phyloP scores from a whole-genome alignment of 495 filamentous ascomycete genomes.

The Neurospora sp. region DNA sequence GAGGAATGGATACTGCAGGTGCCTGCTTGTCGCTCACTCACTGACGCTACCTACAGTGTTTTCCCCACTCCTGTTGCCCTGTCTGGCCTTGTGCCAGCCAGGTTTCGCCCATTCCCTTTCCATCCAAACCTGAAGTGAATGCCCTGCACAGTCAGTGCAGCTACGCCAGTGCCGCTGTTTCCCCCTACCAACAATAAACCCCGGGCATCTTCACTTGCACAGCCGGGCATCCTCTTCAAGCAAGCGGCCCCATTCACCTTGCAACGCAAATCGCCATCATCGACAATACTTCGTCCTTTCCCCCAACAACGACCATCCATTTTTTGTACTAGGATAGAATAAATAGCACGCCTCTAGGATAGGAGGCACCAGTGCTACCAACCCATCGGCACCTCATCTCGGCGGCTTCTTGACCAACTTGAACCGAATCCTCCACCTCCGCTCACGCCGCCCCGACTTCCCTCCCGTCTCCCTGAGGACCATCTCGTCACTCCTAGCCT shows the following conservation, averaged over 20 bases:
- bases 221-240: not conserved
- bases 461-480: not conserved
- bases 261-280: not conserved
- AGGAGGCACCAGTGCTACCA: not conserved
- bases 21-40: not conserved
- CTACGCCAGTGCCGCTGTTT: not conserved
- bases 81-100: constrained; percentile 3
- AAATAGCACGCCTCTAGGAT: not conserved
- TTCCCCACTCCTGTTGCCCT: constrained; percentile 2
- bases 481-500: not conserved
- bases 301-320: not conserved
- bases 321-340: not conserved
- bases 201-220: not conserved
- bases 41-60: not conserved
- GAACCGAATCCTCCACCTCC: not conserved
- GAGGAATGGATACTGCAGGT: constrained; percentile 4
- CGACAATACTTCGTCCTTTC: not conserved
- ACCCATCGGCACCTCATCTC: not conserved
- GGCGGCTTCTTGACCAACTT: not conserved
- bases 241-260: not conserved
- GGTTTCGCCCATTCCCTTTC: constrained; percentile 5
- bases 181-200: not conserved
- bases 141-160: not conserved
- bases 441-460: not conserved
- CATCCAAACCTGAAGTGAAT: not conserved